Conservation (phyloP, 73 alveolate genomes). For the Symbiodinium natans region DNA sequence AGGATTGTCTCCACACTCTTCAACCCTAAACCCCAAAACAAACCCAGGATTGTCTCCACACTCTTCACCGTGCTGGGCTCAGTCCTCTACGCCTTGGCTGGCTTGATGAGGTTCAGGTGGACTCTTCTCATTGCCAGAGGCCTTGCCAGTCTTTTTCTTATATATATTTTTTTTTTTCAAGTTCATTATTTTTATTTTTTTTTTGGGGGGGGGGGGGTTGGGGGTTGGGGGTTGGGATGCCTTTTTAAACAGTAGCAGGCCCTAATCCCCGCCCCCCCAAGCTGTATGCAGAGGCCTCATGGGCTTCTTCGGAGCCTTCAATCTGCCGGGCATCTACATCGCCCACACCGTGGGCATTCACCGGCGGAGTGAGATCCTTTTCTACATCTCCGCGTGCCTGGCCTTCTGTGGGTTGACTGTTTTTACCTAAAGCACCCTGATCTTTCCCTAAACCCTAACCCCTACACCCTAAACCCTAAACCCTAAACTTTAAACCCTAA, state of each 20-base stretch:
- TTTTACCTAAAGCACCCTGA: background rate
- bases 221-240: no score
- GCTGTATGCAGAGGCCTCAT: slow-evolving; percentile 12
- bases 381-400: slow-evolving; percentile 47
- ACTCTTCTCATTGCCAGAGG: slow-evolving; percentile 36
- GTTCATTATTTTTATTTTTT: no score
- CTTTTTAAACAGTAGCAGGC: no score
- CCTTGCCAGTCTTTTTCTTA: no score
- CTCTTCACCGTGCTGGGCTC: background rate
- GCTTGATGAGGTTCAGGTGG: slow-evolving; percentile 64
- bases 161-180: no score
- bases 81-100: slow-evolving; percentile 75
- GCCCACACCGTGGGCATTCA: slow-evolving; percentile 57
- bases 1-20: background rate
- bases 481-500: background rate
- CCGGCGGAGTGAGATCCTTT: slow-evolving; percentile 57
- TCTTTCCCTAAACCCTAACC: no score
- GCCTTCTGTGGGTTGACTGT: background rate
- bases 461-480: background rate
- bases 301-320: slow-evolving; percentile 67
- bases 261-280: no score
- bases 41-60: no score
- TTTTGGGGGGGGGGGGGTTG: no score
- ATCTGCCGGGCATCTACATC: slow-evolving; percentile 51
- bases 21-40: no score